phyloP scores from a whole-genome alignment of 192 early-diverging fungal genomes.

The Obelidium mucronatum region DNA sequence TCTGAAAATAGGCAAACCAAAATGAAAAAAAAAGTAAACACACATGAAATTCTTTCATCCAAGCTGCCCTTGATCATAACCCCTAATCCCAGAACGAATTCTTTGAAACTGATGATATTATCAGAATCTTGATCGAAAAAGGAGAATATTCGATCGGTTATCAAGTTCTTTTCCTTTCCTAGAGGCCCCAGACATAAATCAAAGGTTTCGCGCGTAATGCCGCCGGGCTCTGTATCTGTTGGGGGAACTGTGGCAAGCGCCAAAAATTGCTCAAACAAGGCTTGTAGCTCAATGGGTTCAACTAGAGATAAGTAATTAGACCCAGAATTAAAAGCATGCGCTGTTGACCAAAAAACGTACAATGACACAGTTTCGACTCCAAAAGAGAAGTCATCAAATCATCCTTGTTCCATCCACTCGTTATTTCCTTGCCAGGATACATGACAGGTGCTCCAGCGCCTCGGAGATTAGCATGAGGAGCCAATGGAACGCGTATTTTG shows the following conservation, averaged over 20 bases:
- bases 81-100: conserved; percentile 83
- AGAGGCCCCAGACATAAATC: conserved; percentile 86
- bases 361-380: conserved; percentile 49
- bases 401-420: conserved; percentile 38
- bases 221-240: conserved; percentile 61
- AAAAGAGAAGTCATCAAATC: conserved; percentile 71
- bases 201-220: conserved; percentile 83
- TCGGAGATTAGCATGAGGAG: conserved; percentile 84
- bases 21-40: conserved; percentile 30
- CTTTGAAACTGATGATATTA: conserved; percentile 76
- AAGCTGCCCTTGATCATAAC: conserved; percentile 86
- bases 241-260: conserved; percentile 70
- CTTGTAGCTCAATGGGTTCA: conserved; percentile 82
- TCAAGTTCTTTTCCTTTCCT: conserved; percentile 82
- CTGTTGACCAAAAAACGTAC: too few relatives aligned
- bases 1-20: too few relatives aligned
- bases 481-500: conserved; percentile 90
- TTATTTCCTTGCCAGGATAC: conserved; percentile 71
- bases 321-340: too few relatives aligned
- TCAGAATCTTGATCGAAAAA: conserved; percentile 92
- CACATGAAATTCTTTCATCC: conserved; percentile 88
- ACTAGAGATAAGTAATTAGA: conserved; percentile 61
- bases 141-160: conserved; percentile 84
- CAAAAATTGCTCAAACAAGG: conserved; percentile 87
- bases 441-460: conserved; percentile 74